Base-by-base conservation (phyloP, 2,329 filamentous ascomycete genomes). In the Gliomastix tumulicola region DNA sequence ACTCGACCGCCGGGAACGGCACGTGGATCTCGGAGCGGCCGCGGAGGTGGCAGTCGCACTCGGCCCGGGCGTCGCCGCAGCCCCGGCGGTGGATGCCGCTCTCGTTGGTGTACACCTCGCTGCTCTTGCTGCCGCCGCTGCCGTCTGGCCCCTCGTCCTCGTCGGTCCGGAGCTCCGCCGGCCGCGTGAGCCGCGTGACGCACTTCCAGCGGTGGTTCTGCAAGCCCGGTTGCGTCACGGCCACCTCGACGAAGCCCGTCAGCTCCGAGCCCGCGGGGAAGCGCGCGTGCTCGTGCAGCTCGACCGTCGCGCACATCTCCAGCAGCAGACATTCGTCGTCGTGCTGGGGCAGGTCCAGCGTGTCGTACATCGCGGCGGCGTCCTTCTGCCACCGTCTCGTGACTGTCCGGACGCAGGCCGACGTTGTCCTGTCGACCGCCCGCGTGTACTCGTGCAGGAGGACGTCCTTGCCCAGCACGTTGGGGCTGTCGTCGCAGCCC, bases 261-360 rank as follows among this genome's bases (percentile, higher is more conserved):
- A 82, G 67, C 49, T 78, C 72, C 5, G 76, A 75, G n/a, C 74
- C 71, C 10, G 65, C 59, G 5, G 76, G 76, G 47, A 79, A 77
- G 39, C 69, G 68, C 45, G 66, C 68, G 32, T 69, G 69, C 43
- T 76, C 66, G 49, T 77, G 72, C 3, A 81, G 55, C 42, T 79
- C 70, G 7, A 82, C 64, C 1, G 74, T 74, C 5, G 74, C 67
- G 42, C 79, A 75, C 62, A 81, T 76, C 57, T 82, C 76, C 42
- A 82, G 60, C 23, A 80, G 69, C 41, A 76, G 74, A 25, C 69
- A 69, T 17, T 68, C 62, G 44, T 76, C 65, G 21, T 74, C 66
- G 9, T 67, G 61, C 3, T 63, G 56, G 9, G 67, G 60, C 3
- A 65, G 56, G 36, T 72, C 62, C 5, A 81, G 65, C 23, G 68